Evolutionary conservation across 495 filamentous ascomycete species (phyloP).

Genomic region (Neurospora sp.): DNA sequence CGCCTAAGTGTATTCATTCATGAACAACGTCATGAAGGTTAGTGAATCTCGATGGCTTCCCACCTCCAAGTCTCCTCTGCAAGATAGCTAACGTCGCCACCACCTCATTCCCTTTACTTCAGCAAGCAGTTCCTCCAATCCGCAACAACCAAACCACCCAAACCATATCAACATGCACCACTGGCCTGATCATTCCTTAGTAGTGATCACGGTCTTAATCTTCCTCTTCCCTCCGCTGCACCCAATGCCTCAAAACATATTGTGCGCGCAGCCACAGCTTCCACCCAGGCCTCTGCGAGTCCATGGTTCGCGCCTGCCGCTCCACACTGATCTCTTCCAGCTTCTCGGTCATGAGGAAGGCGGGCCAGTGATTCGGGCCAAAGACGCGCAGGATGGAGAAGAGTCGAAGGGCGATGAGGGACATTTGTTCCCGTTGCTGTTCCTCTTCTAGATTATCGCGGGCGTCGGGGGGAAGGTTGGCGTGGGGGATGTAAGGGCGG

Average conservation of each 20-base stretch:
- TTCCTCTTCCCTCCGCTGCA: not conserved
- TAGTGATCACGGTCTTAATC: too few relatives aligned
- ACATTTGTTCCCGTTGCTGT: not conserved
- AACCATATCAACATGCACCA: too few relatives aligned
- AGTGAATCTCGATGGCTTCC: not conserved
- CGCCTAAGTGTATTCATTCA: not conserved
- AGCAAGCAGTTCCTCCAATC: not conserved
- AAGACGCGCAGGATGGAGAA: constrained; percentile 5
- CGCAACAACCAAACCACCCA: not conserved
- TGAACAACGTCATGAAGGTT: not conserved
- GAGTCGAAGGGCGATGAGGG: not conserved
- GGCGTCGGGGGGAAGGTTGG: not conserved
- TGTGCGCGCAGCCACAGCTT: not conserved
- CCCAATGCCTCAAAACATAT: not conserved
- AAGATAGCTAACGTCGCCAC: not conserved
- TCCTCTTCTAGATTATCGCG: not conserved
- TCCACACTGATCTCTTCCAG: not conserved
- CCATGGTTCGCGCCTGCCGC: not conserved
- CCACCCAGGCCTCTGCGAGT: not conserved
- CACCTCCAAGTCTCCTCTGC: not conserved
- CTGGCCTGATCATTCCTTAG: too few relatives aligned
- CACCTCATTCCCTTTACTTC: not conserved
- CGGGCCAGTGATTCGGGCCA: constrained; percentile 5
- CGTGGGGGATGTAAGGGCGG: not conserved
- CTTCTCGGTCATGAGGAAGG: constrained; percentile 1